phyloP scores from a whole-genome alignment of 257 asterid species.

The Ilex asprella region DNA sequence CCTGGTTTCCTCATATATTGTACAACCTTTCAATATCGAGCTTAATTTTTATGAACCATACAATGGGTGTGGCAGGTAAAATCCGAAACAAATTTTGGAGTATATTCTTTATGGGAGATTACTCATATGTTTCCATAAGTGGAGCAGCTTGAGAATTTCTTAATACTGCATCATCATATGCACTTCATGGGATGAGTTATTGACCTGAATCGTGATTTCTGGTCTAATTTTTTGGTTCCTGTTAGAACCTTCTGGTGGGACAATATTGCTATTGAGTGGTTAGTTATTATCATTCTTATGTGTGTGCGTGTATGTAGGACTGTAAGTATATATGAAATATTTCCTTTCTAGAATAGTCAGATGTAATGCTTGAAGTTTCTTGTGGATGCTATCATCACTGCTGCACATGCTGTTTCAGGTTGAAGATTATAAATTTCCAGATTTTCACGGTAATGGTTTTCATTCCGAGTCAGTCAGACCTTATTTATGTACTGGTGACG shows the following conservation, averaged over 20 bases:
- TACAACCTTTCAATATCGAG: too few relatives aligned
- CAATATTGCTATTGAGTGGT: too few relatives aligned
- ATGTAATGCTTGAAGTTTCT: neutral
- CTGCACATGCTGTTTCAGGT: constrained; percentile 21
- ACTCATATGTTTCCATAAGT: too few relatives aligned
- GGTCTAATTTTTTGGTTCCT: neutral
- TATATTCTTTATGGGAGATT: too few relatives aligned
- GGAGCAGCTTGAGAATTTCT: too few relatives aligned
- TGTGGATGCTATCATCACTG: neutral
- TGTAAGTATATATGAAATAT: neutral
- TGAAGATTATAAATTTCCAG: constrained; percentile 25
- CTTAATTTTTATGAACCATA: neutral
- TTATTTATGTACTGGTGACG: constrained; percentile 91
- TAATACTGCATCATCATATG: too few relatives aligned
- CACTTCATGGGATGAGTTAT: too few relatives aligned
- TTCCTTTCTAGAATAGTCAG: neutral
- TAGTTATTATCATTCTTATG: too few relatives aligned
- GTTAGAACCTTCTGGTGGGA: neutral
- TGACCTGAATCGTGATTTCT: too few relatives aligned
- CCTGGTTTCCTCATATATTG: neutral
- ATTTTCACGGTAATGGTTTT: constrained; percentile 16
- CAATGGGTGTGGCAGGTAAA: neutral
- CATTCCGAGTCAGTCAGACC: constrained; percentile 44
- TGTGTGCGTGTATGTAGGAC: too few relatives aligned
- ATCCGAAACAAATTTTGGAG: neutral